These are phyloP conservation scores for Colletotrichum sp. DNA, from an alignment of 2,329 filamentous ascomycete genomes.

Conservation along the genomic window DNA sequence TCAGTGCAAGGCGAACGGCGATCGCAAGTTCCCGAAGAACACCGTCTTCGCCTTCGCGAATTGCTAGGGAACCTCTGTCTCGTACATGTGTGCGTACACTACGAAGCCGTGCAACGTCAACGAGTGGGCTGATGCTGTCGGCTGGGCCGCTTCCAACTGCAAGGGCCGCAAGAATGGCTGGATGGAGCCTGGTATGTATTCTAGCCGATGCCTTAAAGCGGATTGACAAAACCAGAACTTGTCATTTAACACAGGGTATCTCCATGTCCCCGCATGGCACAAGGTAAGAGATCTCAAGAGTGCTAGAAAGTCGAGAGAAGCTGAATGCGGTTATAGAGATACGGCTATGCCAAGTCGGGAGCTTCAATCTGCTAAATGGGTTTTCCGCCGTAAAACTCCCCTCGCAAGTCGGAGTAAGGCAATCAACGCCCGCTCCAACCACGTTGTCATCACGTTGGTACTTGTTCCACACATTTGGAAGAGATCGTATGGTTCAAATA, in stretches of 20 bases:
- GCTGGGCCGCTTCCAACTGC: neutral
- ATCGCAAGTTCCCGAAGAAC: neutral
- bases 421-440: neutral
- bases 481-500: neutral
- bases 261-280: neutral
- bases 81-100: neutral
- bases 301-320: neutral
- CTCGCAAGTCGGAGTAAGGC: neutral
- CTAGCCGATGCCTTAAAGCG: too few species aligned
- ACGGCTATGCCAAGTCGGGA: neutral
- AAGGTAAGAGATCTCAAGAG: neutral
- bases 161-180: neutral
- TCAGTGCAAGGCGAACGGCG: neutral
- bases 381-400: fast-evolving
- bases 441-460: neutral
- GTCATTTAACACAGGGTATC: neutral
- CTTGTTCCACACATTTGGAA: neutral
- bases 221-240: too few species aligned
- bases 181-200: neutral
- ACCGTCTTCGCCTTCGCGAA: neutral
- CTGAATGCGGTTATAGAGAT: neutral
- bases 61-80: neutral
- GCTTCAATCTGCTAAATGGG: neutral
- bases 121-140: neutral
- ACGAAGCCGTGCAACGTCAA: neutral